A percentile compares a stretch with the other conserved stretches of the same genome.
Conservation (phyloP, 164 flowering plant genomes). For the Chimonanthus salicifolius region DNA sequence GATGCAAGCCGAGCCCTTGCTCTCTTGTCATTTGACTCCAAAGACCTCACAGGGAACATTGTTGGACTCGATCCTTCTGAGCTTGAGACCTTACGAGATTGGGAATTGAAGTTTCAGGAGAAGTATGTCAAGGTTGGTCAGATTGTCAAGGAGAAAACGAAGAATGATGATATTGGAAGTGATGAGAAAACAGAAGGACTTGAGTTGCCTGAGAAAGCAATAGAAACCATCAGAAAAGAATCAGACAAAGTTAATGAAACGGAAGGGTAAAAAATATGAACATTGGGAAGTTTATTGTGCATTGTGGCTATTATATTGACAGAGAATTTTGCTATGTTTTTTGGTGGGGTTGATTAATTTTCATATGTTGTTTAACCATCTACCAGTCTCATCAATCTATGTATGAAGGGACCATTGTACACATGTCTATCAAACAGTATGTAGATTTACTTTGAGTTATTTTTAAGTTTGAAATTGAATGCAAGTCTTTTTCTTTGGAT, state of each 20-base stretch:
- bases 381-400: too few relatives aligned
- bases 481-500: background rate
- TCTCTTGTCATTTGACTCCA: constrained; percentile 57
- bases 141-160: constrained; percentile 16
- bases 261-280: constrained; percentile 3
- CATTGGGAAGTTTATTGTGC: background rate
- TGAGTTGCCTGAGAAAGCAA: constrained; percentile 5
- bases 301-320: background rate
- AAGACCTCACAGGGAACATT: constrained; percentile 57
- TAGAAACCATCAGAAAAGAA: background rate
- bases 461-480: too few relatives aligned
- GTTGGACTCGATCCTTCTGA: constrained; percentile 44
- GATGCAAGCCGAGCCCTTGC: constrained; percentile 80
- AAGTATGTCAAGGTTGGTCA: constrained; percentile 71
- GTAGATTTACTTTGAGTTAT: background rate
- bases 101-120: constrained; percentile 75
- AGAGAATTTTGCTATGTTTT: background rate
- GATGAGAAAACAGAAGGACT: constrained; percentile 7
- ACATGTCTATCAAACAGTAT: background rate
- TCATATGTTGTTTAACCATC: background rate
- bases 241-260: background rate
- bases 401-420: background rate
- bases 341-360: background rate
- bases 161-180: constrained; percentile 1
- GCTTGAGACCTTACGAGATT: constrained; percentile 56